Evolutionary conservation across 805 yeast species (phyloP).

Genomic region (Pichia californica): DNA sequence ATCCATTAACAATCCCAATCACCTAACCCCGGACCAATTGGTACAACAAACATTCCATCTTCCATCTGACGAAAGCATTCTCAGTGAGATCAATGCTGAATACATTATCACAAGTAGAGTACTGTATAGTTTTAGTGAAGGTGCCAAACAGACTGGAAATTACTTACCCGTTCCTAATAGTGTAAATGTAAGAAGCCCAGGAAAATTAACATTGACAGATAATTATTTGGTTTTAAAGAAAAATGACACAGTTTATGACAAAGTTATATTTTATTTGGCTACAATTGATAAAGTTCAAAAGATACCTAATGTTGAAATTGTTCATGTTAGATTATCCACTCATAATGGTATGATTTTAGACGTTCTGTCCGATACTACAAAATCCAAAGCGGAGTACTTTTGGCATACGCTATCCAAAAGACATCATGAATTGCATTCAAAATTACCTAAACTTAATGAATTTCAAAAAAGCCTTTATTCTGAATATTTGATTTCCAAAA

Average conservation of each 20-base stretch:
- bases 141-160: neutral
- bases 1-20: conserved; percentile 30
- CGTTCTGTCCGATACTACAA: conserved; percentile 71
- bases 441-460: conserved; percentile 57
- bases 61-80: conserved; percentile 62
- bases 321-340: conserved; percentile 69
- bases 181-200: conserved; percentile 20
- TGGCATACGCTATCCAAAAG: conserved; percentile 53
- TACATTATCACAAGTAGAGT: conserved; percentile 9
- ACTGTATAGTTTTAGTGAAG: conserved; percentile 6
- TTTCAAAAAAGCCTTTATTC: conserved; percentile 75
- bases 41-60: conserved; percentile 62
- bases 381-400: conserved; percentile 75
- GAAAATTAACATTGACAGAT: conserved; percentile 66
- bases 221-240: conserved; percentile 73
- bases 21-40: conserved; percentile 60
- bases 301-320: conserved; percentile 68
- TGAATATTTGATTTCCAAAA: conserved; percentile 67
- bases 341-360: conserved; percentile 57
- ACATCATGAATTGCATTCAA: conserved; percentile 41
- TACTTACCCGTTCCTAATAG: conserved; percentile 20
- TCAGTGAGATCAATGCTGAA: conserved; percentile 20
- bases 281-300: conserved; percentile 82
- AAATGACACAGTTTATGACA: conserved; percentile 56
- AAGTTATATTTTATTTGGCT: conserved; percentile 65